A percentile compares a stretch with the other conserved stretches of the same genome.
phyloP scores from a whole-genome alignment of 495 filamentous ascomycete genomes.

The Lophiotrema nucula region DNA sequence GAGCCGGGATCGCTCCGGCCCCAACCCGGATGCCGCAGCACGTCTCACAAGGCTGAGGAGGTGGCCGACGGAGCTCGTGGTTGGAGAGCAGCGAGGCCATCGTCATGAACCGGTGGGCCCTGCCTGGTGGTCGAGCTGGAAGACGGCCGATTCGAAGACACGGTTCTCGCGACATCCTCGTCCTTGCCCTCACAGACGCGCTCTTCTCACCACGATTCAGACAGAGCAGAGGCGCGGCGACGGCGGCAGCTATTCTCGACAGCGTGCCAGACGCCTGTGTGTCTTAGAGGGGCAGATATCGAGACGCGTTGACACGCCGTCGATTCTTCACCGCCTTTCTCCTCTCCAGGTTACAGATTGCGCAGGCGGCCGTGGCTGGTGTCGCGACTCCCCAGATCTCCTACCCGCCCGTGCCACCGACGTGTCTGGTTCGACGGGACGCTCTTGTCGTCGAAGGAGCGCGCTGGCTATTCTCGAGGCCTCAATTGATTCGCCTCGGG shows the following conservation, averaged over 20 bases:
- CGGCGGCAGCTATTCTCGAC: too few species aligned
- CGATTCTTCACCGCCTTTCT: slow-evolving; percentile 28
- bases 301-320: slow-evolving; percentile 5
- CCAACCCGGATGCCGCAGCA: neutral
- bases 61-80: slow-evolving; percentile 6
- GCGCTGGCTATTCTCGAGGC: too few species aligned
- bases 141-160: slow-evolving; percentile 30
- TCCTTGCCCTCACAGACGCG: too few species aligned
- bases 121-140: slow-evolving; percentile 29
- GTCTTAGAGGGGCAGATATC: neutral
- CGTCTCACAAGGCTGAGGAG: slow-evolving; percentile 27
- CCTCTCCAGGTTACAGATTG: neutral
- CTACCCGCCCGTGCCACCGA: neutral
- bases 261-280: neutral
- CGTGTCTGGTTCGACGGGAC: too few species aligned
- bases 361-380: slow-evolving; percentile 29
- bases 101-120: slow-evolving; percentile 24
- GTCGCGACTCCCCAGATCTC: slow-evolving; percentile 5
- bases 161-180: too few species aligned
- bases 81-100: slow-evolving; percentile 18
- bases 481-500: too few species aligned
- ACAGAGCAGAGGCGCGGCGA: too few species aligned
- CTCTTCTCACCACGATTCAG: too few species aligned
- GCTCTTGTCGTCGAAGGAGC: too few species aligned
- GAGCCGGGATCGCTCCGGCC: neutral